Conservation (phyloP, 164 flowering plant genomes). For the Berberis vulgaris region DNA sequence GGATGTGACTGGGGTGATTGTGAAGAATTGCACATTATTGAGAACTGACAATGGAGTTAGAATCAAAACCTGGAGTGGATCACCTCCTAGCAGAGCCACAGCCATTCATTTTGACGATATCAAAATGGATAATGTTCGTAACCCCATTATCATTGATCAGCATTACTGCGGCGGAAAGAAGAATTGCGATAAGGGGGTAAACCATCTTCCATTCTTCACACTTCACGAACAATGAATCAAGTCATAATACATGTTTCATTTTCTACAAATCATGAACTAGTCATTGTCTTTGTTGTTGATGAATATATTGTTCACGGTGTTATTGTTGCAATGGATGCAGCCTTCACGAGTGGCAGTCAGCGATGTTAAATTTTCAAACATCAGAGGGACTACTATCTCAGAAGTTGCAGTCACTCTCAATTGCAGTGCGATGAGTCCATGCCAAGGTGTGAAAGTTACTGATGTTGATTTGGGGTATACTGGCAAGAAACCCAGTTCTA, state of each 20-base stretch:
- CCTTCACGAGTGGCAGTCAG: not conserved
- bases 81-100: not conserved
- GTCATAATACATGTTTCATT: not conserved
- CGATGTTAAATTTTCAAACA: not conserved
- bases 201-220: not conserved
- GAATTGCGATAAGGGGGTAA: not conserved
- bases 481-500: not conserved
- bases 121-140: slow-evolving; percentile 27
- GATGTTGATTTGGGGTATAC: not conserved
- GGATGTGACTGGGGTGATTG: slow-evolving; percentile 28
- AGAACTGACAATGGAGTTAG: too few relatives aligned
- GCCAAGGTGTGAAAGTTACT: not conserved
- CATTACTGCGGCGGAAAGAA: not conserved
- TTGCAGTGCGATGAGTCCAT: not conserved
- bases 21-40: slow-evolving; percentile 22
- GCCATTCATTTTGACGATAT: slow-evolving; percentile 26
- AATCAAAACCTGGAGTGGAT: too few relatives aligned
- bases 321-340: not conserved
- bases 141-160: slow-evolving; percentile 46
- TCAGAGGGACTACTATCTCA: too few relatives aligned
- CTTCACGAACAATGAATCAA: not conserved
- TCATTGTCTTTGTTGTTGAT: too few relatives aligned
- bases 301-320: not conserved
- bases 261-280: too few relatives aligned
- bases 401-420: too few relatives aligned